phyloP scores from a whole-genome alignment of 2,329 filamentous ascomycete species.

The Penicillium aurantiogriseum region DNA sequence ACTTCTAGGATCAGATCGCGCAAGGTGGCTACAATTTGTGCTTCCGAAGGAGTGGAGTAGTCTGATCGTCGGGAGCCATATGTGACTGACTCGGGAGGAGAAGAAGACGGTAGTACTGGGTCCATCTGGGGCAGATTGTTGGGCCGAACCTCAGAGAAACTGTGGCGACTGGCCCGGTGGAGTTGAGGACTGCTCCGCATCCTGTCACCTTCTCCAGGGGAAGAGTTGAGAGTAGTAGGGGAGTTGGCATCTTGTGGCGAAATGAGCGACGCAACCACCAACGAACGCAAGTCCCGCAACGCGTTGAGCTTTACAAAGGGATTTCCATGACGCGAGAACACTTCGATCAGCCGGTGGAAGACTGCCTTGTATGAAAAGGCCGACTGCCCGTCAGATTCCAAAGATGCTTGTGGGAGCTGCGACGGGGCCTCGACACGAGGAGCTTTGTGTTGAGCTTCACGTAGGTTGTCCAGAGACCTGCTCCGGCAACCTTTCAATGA shows the following conservation, averaged over 20 bases:
- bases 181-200: not conserved
- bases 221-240: not conserved
- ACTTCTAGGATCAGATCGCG: slow-evolving; percentile 67
- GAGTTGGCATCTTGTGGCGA: slow-evolving; percentile 48
- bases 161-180: slow-evolving; percentile 28
- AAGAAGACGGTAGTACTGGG: slow-evolving; percentile 23
- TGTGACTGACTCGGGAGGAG: slow-evolving; percentile 30
- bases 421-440: slow-evolving; percentile 7
- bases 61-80: slow-evolving; percentile 42
- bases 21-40: slow-evolving; percentile 63
- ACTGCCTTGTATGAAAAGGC: slow-evolving; percentile 75
- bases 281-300: slow-evolving; percentile 75
- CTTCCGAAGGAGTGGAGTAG: slow-evolving; percentile 58
- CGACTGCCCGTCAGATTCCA: slow-evolving; percentile 31
- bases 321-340: slow-evolving; percentile 86
- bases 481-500: slow-evolving; percentile 31
- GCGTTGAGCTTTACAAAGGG: slow-evolving; percentile 82
- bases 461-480: slow-evolving; percentile 33
- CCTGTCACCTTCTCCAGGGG: slow-evolving; percentile 1
- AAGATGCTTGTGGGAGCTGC: not conserved
- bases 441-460: slow-evolving; percentile 8
- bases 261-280: slow-evolving; percentile 74
- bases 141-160: slow-evolving; percentile 32
- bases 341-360: slow-evolving; percentile 74
- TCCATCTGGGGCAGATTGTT: slow-evolving; percentile 17